Percentiles rank a stretch among this genome's conserved stretches.
phyloP scores from a whole-genome alignment of 2,329 filamentous ascomycete species.

The Drechslerella stenobrocha region DNA sequence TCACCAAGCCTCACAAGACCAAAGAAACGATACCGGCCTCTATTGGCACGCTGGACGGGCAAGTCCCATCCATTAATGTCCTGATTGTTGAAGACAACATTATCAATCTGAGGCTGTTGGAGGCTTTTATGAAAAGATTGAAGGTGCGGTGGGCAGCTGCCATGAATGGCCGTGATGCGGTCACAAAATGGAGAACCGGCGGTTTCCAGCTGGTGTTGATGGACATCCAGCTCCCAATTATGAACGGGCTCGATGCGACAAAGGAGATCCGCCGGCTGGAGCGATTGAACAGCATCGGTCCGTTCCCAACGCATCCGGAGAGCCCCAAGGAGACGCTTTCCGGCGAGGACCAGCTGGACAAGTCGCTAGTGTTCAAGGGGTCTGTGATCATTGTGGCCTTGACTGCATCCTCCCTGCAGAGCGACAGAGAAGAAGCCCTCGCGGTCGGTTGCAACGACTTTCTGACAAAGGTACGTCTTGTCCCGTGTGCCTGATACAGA shows the following conservation, averaged over 20 bases:
- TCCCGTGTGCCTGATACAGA: slow-evolving; percentile 2
- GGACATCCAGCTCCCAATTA: slow-evolving; percentile 96
- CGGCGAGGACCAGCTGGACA: slow-evolving; percentile 65
- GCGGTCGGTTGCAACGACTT: slow-evolving; percentile 98
- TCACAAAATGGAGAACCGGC: slow-evolving; percentile 86
- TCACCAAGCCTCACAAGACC: slow-evolving; percentile 27
- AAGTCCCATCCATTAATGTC: slow-evolving; percentile 93
- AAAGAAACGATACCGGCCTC: slow-evolving; percentile 56
- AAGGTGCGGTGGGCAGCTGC: slow-evolving; percentile 98
- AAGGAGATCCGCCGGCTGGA: slow-evolving; percentile 91
- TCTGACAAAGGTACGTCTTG: slow-evolving; percentile 75
- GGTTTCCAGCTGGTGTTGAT: slow-evolving; percentile 96
- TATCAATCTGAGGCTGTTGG: slow-evolving; percentile 90
- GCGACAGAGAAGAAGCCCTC: slow-evolving; percentile 89
- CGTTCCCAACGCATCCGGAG: slow-evolving; percentile 70
- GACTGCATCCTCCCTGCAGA: slow-evolving; percentile 90
- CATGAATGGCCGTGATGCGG: slow-evolving; percentile 89
- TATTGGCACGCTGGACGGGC: slow-evolving; percentile 64
- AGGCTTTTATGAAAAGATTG: slow-evolving; percentile 91
- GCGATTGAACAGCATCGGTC: slow-evolving; percentile 86
- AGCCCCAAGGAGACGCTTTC: slow-evolving; percentile 58
- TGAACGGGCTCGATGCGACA: slow-evolving; percentile 93
- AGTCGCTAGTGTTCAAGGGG: slow-evolving; percentile 79
- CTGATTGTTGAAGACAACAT: slow-evolving; percentile 98
- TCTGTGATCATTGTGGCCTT: slow-evolving; percentile 97